Conservation (phyloP, 345 rosid species). For the Rhodamnia rubescens region DNA sequence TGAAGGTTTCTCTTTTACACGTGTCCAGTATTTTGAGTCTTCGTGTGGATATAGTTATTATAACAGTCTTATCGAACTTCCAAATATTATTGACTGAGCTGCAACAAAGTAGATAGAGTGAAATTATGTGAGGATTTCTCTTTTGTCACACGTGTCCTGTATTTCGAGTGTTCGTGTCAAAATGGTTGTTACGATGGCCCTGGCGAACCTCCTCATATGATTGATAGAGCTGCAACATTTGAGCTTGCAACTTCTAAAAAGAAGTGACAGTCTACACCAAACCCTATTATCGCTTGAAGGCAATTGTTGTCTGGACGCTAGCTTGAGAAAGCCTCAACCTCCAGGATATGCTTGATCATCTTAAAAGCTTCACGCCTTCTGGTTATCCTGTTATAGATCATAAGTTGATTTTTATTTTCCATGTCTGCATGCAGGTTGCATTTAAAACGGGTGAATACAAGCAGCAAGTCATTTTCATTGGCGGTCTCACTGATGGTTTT, state of each 20-base stretch:
- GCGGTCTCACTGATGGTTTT: conserved; percentile 87
- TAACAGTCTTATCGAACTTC: background rate
- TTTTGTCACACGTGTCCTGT: background rate
- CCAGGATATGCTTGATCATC: background rate
- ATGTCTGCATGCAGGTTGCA: conserved; percentile 52
- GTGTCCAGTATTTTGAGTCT: background rate
- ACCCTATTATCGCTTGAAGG: background rate
- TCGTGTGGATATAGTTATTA: background rate
- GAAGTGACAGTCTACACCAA: background rate
- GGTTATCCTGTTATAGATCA: background rate
- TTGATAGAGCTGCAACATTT: background rate
- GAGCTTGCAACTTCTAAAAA: background rate
- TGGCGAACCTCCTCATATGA: background rate
- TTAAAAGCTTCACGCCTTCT: background rate
- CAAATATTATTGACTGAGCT: background rate
- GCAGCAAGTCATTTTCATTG: conserved; percentile 82
- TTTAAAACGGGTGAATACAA: conserved; percentile 86
- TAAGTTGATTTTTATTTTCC: background rate
- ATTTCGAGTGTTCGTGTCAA: background rate
- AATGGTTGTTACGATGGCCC: background rate
- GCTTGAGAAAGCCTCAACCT: background rate
- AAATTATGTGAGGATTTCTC: background rate
- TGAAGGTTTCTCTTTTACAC: background rate
- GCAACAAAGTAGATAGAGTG: background rate
- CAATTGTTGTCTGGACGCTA: background rate